A percentile compares a stretch with the other conserved stretches of the same genome.
Evolutionary conservation across 805 yeast species (phyloP).

Genomic region (Barnettozyma botsteinii): DNA sequence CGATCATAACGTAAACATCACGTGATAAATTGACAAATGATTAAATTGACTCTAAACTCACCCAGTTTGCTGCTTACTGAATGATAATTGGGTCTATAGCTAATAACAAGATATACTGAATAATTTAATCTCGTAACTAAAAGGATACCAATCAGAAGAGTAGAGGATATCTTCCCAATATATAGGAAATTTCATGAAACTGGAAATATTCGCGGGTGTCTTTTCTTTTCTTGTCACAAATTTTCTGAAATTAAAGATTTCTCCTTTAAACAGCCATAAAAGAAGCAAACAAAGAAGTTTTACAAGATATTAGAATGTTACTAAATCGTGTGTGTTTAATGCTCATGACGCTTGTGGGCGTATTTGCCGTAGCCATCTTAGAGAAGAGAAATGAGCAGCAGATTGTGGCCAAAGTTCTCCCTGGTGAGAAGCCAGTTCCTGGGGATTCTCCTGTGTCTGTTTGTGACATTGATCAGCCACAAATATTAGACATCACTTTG

Average conservation of each 20-base stretch:
- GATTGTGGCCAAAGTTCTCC: conserved; percentile 23
- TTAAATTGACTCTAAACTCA: too few species aligned
- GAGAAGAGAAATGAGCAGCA: conserved; percentile 14
- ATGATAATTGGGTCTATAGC: too few species aligned
- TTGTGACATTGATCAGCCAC: conserved; percentile 64
- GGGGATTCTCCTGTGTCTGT: conserved; percentile 82
- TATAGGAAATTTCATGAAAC: too few species aligned
- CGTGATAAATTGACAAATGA: too few species aligned
- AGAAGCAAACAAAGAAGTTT: not conserved
- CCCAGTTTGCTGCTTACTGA: too few species aligned
- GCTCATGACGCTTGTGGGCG: not conserved
- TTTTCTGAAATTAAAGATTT: too few species aligned
- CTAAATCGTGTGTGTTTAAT: not conserved
- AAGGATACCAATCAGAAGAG: too few species aligned
- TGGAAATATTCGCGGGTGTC: too few species aligned
- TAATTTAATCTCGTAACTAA: too few species aligned
- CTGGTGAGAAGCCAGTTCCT: conserved; percentile 63
- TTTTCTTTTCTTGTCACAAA: not conserved
- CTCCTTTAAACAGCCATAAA: not conserved
- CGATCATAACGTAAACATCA: too few species aligned
- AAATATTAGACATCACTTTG: conserved; percentile 54
- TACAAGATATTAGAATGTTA: not conserved
- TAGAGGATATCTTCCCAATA: too few species aligned
- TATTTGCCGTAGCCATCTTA: conserved; percentile 15
- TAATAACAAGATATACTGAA: too few species aligned